phyloP scores from a whole-genome alignment of 306 rosid species.

The Castanea mollissima region DNA sequence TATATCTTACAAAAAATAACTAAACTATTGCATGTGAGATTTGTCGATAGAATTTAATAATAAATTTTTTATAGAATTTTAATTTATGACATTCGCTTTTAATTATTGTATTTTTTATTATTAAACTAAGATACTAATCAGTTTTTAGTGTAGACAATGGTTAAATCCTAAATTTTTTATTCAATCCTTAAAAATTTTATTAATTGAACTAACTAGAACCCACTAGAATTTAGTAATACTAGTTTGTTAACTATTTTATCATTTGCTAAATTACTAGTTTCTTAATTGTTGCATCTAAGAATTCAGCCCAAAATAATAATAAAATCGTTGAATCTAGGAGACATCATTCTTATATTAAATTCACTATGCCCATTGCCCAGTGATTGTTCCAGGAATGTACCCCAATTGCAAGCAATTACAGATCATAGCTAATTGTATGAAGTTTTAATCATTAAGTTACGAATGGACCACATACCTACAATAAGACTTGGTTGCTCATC shows the following conservation, averaged over 20 bases:
- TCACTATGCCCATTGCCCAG: neutral
- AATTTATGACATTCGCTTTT: fast-evolving
- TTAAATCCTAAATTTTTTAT: fast-evolving
- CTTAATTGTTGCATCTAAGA: no score
- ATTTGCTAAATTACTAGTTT: no score
- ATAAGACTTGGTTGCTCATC: no score
- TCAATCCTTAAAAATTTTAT: fast-evolving
- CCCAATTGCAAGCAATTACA: no score
- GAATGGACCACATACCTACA: no score
- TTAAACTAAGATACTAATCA: fast-evolving
- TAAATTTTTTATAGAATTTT: no score
- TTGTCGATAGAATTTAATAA: neutral
- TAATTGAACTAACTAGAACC: fast-evolving
- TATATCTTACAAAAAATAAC: no score
- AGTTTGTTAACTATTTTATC: neutral
- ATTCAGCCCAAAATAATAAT: no score
- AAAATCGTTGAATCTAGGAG: neutral
- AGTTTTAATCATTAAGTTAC: no score
- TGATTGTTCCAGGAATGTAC: neutral
- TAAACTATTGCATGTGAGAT: neutral
- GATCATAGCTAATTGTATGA: no score
- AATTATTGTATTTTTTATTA: no score
- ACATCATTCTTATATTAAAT: neutral
- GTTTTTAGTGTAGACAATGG: fast-evolving
- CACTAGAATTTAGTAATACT: neutral